Base-by-base conservation (phyloP, 2,329 filamentous ascomycete genomes). In the Thermomyces lanuginosus region DNA sequence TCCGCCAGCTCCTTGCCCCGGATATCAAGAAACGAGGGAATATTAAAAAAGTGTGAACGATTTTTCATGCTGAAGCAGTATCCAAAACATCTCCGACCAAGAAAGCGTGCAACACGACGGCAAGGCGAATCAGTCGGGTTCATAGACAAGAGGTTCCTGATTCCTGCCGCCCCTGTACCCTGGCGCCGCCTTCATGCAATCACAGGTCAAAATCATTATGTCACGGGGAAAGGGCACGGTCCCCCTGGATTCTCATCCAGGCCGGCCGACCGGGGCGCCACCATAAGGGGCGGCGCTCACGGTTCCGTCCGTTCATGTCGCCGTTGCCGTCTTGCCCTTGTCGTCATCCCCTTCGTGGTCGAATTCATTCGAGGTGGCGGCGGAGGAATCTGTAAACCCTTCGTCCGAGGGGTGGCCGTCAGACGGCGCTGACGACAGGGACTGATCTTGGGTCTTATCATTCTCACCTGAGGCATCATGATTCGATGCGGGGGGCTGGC, bases 401-500 rank as follows among this genome's bases (percentile, higher is more conserved):
- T 36, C 33, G 34, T 40, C 44, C 36, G 37, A 46, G 23, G 29
- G 31, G 15, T 24, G 26, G 11, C 22, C 25, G 27, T 44, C 35
- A 34, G 41, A 38, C 19, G 17, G 18, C 16, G 32, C 28, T 13
- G 30, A 30, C 8, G 30, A 35, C 13, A 34, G 31, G 20, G 33
- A 41, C 22, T 30, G 29, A 26, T 37, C 21, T 24, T 32, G 25
- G 22, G 34, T 30, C 20, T 36, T 24, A 17, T 30, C 27, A 15
- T 17, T 25, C 34, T 32, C 39, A 35, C 23, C 41, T 41, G 15
- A 34, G 36, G 15, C 32, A 26, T 27, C 28, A 19, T 31, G 28
- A 16, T 35, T 22, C 27, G 35, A 22, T 32, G 36, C 15, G 24
- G 24, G 26, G 29, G 34, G 26, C 22, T 25, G 27, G 30, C 30